Conservation (phyloP, 345 rosid species). For the Lepidium sativum region DNA sequence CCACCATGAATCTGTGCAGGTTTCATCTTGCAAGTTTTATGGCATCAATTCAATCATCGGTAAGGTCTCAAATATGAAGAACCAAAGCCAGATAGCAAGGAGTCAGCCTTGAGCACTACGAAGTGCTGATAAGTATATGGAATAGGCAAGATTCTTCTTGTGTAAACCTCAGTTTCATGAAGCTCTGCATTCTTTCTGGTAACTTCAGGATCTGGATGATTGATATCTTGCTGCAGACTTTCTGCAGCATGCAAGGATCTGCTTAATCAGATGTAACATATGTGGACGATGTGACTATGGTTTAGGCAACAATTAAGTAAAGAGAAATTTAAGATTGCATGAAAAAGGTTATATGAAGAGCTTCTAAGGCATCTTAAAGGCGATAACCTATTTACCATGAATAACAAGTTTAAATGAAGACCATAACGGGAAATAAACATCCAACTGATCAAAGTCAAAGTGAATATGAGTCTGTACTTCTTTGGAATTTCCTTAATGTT, state of each 20-base stretch:
- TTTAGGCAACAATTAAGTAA: constrained; percentile 17
- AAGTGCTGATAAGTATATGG: constrained; percentile 73
- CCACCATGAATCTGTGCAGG: constrained; percentile 93
- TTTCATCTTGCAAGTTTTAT: constrained; percentile 58
- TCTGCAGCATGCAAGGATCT: constrained; percentile 44
- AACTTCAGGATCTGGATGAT: constrained; percentile 88
- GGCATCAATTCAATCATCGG: constrained; percentile 54
- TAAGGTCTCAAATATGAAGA: constrained; percentile 64
- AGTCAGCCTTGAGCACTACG: constrained; percentile 67
- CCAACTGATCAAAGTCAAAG: constrained; percentile 20
- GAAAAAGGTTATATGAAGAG: constrained; percentile 3
- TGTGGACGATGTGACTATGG: constrained; percentile 29
- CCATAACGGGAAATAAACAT: constrained; percentile 6
- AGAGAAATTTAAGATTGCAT: constrained; percentile 12
- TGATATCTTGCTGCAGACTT: constrained; percentile 63
- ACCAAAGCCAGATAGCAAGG: constrained; percentile 79
- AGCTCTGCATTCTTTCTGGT: constrained; percentile 78
- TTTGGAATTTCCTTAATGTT: background rate
- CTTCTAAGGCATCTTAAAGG: constrained; percentile 12
- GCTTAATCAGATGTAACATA: constrained; percentile 27
- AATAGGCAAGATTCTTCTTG: constrained; percentile 47
- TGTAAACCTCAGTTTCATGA: constrained; percentile 48
- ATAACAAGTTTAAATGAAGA: constrained; percentile 7
- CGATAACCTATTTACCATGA: constrained; percentile 10
- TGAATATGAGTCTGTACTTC: background rate